Conservation (phyloP, 805 yeast genomes). For the Yarrowia sp. region DNA sequence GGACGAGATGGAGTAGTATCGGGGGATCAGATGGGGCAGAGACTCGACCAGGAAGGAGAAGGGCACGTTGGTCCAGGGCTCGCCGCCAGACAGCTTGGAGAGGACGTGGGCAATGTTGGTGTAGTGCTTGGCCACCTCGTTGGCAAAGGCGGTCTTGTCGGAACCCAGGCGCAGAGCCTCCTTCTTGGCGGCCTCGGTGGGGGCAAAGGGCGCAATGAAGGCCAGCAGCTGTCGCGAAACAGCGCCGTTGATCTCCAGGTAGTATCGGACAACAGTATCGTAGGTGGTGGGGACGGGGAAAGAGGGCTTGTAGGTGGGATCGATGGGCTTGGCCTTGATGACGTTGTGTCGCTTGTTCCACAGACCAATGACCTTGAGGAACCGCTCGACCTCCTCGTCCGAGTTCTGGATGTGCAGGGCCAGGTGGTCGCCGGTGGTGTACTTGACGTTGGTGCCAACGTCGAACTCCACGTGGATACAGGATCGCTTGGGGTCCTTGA, state of each 20-base stretch:
- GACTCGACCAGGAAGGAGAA: slow-evolving; percentile 81
- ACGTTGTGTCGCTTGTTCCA: slow-evolving; percentile 51
- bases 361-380: slow-evolving; percentile 63
- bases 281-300: slow-evolving; percentile 70
- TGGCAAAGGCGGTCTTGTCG: slow-evolving; percentile 67
- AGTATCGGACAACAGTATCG: slow-evolving; percentile 79
- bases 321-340: slow-evolving; percentile 65
- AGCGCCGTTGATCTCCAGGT: slow-evolving; percentile 88
- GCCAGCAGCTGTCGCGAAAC: slow-evolving; percentile 84
- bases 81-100: slow-evolving; percentile 56
- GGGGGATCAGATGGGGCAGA: slow-evolving; percentile 79
- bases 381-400: slow-evolving; percentile 65
- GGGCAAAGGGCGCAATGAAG: slow-evolving; percentile 78
- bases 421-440: slow-evolving; percentile 93
- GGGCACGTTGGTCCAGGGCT: slow-evolving; percentile 74
- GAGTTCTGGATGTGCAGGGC: slow-evolving; percentile 94
- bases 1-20: slow-evolving; percentile 94
- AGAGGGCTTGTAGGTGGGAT: slow-evolving; percentile 47
- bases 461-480: slow-evolving; percentile 93
- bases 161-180: slow-evolving; percentile 54
- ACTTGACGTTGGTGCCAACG: slow-evolving; percentile 67
- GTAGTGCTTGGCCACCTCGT: slow-evolving; percentile 57
- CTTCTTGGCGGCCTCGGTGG: slow-evolving; percentile 55
- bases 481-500: slow-evolving; percentile 59
- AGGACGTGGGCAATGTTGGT: slow-evolving; percentile 77